Evolutionary conservation across 1,284 basidiomycete genomes (phyloP), one percentile per base, ranked within the genome.

Genomic region (Tilletia setariae): DNA sequence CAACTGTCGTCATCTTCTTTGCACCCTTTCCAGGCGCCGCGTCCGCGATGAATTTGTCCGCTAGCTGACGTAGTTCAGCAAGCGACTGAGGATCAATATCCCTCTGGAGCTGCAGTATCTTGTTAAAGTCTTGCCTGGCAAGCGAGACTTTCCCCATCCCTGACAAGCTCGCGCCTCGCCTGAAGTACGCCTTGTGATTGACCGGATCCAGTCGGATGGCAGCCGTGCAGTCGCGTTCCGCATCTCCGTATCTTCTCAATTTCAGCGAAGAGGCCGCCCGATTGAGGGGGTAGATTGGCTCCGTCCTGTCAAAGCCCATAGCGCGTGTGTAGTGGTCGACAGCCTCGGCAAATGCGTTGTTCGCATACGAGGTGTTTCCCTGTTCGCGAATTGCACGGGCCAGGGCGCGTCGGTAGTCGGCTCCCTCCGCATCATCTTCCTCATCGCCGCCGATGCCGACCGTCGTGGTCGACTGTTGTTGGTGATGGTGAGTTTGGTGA

Each of bases 161-260:
- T 7, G 68, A 65, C 25, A 61, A 61, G 51, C 67, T 67, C 53
- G 67, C 67, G 15, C 71, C 72, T 2, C 72, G 62, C 19, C 71
- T 63, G 63, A 70, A 74, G 59, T 64, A 71, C 19, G 71, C 71
- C 64, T 73, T 74, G 47, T 70, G 66, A 43, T 74, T 74, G 9
- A 7, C 49, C n/a, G 51, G 32, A 46, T 68, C 68, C 9, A 74
- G 47, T 40, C 23, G 19, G n/a, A 74, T 35, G n/a, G 72, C 63
- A 11, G 42, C 59, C 11, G 66, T 47, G 63, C 72, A 74, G 65
- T 74, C 72, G 11, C 35, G 6, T 44, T 73, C 72, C 40, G 71
- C 72, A 47, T 70, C 66, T 23, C 11, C n/a, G 44, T 63, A 74
- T 16, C 46, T 19, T 44, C 47, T 51, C 19, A 74, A 63, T 63